Percentiles rank a stretch among this genome's conserved stretches.
Evolutionary conservation across 108 stramenopile genomes (phyloP).

Genomic region (Skeletonema potamos): DNA sequence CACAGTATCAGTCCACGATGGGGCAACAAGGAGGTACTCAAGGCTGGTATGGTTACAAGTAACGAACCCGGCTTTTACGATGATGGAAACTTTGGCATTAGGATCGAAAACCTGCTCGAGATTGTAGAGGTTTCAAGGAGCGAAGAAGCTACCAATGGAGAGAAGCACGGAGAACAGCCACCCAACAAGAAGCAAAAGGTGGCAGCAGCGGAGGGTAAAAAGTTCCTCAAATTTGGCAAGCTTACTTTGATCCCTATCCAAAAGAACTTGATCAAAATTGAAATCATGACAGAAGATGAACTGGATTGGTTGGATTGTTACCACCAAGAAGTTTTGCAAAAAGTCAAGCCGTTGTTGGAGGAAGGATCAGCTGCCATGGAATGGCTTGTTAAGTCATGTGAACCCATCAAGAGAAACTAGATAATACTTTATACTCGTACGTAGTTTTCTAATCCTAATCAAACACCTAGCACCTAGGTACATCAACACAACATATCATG

Average conservation of each 20-base stretch:
- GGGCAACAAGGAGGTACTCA: constrained; percentile 72
- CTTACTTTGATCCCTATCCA: constrained; percentile 92
- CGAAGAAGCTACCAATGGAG: constrained; percentile 37
- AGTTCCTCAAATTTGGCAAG: constrained; percentile 77
- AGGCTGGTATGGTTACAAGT: constrained; percentile 94
- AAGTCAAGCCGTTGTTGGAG: constrained; percentile 77
- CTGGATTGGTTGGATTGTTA: constrained; percentile 89
- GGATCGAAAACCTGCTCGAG: constrained; percentile 92
- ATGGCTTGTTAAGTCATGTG: constrained; percentile 79
- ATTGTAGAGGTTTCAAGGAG: constrained; percentile 51
- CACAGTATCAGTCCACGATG: constrained; percentile 72
- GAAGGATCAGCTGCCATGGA: constrained; percentile 65
- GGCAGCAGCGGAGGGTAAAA: constrained; percentile 46
- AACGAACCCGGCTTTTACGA: constrained; percentile 99
- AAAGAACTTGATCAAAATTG: constrained; percentile 77
- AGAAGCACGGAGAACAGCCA: constrained; percentile 35
- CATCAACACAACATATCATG: not conserved
- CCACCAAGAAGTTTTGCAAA: constrained; percentile 72
- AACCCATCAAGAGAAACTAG: constrained; percentile 56
- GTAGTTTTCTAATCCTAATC: not conserved
- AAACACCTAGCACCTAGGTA: no score
- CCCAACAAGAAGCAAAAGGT: constrained; percentile 32
- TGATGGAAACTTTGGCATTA: constrained; percentile 92
- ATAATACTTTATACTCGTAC: not conserved
- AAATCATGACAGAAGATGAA: constrained; percentile 71